Percentiles rank a stretch among this genome's conserved stretches.
phyloP scores from a whole-genome alignment of 352 stramenopile species.

The Pythium brassicae region DNA sequence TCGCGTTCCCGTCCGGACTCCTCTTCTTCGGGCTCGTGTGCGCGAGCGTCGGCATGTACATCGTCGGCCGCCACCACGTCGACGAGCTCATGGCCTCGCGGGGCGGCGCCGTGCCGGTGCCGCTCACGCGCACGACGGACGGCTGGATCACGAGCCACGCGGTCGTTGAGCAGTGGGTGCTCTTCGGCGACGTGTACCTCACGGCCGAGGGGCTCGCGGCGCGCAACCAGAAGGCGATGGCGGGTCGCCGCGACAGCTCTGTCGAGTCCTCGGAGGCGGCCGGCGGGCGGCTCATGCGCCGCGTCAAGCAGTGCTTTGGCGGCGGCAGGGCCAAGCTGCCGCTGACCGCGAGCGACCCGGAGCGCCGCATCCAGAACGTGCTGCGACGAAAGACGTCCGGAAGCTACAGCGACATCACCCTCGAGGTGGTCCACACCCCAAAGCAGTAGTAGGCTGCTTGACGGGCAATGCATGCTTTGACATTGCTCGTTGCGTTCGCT shows the following conservation, averaged over 20 bases:
- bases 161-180: conserved; percentile 77
- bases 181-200: conserved; percentile 75
- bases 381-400: conserved; percentile 62
- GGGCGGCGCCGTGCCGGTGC: conserved; percentile 70
- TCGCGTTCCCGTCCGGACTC: conserved; percentile 70
- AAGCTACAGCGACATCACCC: conserved; percentile 75
- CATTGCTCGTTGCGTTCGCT: background rate
- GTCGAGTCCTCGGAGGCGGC: conserved; percentile 33
- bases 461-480: background rate
- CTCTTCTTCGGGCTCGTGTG: conserved; percentile 77
- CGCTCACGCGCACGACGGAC: conserved; percentile 64
- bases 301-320: conserved; percentile 43
- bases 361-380: conserved; percentile 67
- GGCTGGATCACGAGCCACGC: conserved; percentile 83
- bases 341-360: conserved; percentile 49
- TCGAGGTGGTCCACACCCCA: conserved; percentile 68
- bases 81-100: conserved; percentile 79
- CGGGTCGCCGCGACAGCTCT: conserved; percentile 40
- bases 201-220: conserved; percentile 54
- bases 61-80: conserved; percentile 74
- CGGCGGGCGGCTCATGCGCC: conserved; percentile 30
- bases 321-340: conserved; percentile 11
- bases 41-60: conserved; percentile 74
- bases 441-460: conserved; percentile 23
- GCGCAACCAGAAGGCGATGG: conserved; percentile 35